Base-by-base conservation (phyloP, 1,284 basidiomycete species). In the Ustilago tritici region DNA sequence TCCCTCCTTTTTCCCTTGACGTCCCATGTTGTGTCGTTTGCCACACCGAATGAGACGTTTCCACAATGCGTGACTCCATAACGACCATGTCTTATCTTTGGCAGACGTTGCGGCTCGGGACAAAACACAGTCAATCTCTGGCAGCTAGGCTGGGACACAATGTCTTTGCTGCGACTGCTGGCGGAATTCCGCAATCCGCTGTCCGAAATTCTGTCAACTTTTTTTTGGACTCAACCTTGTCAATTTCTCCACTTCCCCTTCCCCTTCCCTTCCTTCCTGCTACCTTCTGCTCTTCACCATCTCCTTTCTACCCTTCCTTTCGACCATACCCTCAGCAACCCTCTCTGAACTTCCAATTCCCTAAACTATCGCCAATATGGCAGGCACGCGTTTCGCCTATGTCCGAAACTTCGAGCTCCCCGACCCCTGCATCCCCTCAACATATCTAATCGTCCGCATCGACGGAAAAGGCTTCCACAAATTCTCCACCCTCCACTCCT, bases 401-500 rank as follows among this genome's bases (percentile, higher is more conserved):
- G 96, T 98, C 32, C 91, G 92, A 74, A 90, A 90, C 57, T 98
- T 93, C 84, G 96, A 99, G 87, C 90, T 94, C 0, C 92, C 93
- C 1, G 96, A 99, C 86, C 88, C 90, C 0, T 89, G 97, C 9
- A 88, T 98, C 3, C 95, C 93, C 0, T 91, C 90, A 14, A 93
- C 93, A 9, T 96, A 91, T 87, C 90, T 97, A 79, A 89, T 98
- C 41, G 90, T 95, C 61, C 91, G 96, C 4, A 88, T 99, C 52
- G 96, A 99, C 84, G 96, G 96, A 0, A 94, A 95, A 81, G 92
- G 93, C 0, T 99, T 99, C 85, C 95, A 98, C 88, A 91, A 92
- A 93, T 94, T 99, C 85, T 94, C 95, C 0, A 91, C 93, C 19
- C 89, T 89, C 17, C 95, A 99, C 84, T 83, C 86, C 0, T 98